These are phyloP conservation scores for Pseudocercospora macadamiae DNA, from an alignment of 2,329 filamentous ascomycete genomes.

Conservation along the genomic window DNA sequence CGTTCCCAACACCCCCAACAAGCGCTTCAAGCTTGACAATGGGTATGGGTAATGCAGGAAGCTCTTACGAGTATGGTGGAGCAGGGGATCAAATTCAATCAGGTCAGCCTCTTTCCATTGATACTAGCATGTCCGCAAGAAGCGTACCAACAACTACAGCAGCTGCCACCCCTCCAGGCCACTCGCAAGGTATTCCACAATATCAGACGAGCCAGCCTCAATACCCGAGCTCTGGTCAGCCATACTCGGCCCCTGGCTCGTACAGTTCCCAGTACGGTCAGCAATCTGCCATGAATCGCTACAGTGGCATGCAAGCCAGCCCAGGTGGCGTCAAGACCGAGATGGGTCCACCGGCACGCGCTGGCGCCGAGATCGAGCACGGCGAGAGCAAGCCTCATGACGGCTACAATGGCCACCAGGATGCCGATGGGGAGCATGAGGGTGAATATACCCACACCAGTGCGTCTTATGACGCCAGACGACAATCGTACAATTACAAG, in stretches of 20 bases:
- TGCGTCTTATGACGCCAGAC: slow-evolving; percentile 70
- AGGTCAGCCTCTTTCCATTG: slow-evolving; percentile 77
- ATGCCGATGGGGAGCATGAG: slow-evolving; percentile 48
- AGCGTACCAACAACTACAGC: slow-evolving; percentile 91
- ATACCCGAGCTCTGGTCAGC: slow-evolving; percentile 77
- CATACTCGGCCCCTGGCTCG: slow-evolving; percentile 73
- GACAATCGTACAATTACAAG: slow-evolving; percentile 76
- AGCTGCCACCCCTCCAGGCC: slow-evolving; percentile 78
- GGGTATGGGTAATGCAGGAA: slow-evolving; percentile 72
- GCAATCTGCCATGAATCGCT: slow-evolving; percentile 69
- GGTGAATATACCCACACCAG: slow-evolving; percentile 85
- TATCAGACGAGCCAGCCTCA: slow-evolving; percentile 69
- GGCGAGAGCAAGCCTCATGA: slow-evolving; percentile 67
- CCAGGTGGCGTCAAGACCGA: slow-evolving; percentile 72
- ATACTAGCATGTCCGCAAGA: slow-evolving; percentile 70
- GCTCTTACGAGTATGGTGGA: slow-evolving; percentile 76
- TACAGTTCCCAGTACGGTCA: slow-evolving; percentile 59
- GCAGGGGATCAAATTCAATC: slow-evolving; percentile 52
- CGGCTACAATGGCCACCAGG: slow-evolving; percentile 57
- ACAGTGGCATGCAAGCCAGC: slow-evolving; percentile 58
- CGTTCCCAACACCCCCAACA: slow-evolving; percentile 90
- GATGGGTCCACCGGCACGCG: slow-evolving; percentile 78
- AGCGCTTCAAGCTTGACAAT: slow-evolving; percentile 82
- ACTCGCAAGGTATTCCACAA: slow-evolving; percentile 72
- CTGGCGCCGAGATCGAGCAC: slow-evolving; percentile 63